These are phyloP conservation scores for Closterium sp. DNA, from an alignment of 139 green algal genomes.

Conservation along the genomic window DNA sequence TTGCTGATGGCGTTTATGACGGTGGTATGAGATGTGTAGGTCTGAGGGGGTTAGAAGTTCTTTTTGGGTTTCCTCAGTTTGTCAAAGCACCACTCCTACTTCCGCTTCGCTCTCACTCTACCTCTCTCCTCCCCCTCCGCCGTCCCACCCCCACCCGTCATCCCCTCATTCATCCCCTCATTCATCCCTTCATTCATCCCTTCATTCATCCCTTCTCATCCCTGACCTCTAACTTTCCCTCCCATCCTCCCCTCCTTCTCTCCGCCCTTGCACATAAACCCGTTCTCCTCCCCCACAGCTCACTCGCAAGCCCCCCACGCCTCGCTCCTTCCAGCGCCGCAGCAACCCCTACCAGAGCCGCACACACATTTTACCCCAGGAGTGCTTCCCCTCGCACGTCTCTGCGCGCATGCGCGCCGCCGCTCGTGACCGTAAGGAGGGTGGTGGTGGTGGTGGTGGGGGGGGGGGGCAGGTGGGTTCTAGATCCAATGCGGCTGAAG, in stretches of 20 bases:
- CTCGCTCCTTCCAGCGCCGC: background rate
- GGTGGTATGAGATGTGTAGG: too few relatives aligned
- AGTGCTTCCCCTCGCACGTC: background rate
- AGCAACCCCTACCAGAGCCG: background rate
- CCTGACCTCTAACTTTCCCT: too few relatives aligned
- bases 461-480: background rate
- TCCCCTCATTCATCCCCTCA: too few relatives aligned
- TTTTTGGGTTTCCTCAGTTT: too few relatives aligned
- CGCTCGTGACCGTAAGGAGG: background rate
- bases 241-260: background rate
- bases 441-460: too few relatives aligned
- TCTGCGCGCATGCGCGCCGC: background rate
- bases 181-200: too few relatives aligned
- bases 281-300: background rate
- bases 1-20: too few relatives aligned
- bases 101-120: too few relatives aligned
- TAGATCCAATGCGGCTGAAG: background rate
- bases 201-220: too few relatives aligned
- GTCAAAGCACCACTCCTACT: too few relatives aligned
- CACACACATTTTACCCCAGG: background rate
- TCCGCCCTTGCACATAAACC: background rate
- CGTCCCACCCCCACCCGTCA: too few relatives aligned
- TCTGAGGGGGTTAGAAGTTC: too few relatives aligned
- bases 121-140: background rate
- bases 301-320: background rate